Conservation (phyloP, 108 stramenopile species). For the Conticribra guillardii region DNA sequence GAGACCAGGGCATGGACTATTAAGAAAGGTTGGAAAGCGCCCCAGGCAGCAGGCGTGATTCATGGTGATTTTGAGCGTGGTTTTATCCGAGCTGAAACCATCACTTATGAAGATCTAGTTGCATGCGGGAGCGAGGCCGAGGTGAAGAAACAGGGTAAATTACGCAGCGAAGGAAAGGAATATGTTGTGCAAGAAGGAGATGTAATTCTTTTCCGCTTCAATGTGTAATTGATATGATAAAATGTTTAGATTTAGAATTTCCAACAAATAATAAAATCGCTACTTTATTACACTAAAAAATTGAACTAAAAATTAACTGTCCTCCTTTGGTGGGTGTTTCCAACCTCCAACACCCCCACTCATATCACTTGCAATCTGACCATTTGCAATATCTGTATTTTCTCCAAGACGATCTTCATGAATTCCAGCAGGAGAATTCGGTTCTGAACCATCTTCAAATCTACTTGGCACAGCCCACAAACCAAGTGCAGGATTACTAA, state of each 20-base stretch:
- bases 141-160: slow-evolving; percentile 87
- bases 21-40: slow-evolving; percentile 92
- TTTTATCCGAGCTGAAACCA: slow-evolving; percentile 98
- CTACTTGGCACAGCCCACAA: slow-evolving; percentile 88
- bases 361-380: slow-evolving; percentile 38
- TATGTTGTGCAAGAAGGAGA: slow-evolving; percentile 98
- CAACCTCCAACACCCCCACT: slow-evolving; percentile 77
- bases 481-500: slow-evolving; percentile 94
- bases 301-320: too few relatives aligned
- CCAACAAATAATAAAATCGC: too few relatives aligned
- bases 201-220: slow-evolving; percentile 97
- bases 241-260: too few relatives aligned
- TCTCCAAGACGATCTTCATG: background rate
- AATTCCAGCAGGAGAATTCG: too few relatives aligned
- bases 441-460: slow-evolving; percentile 66
- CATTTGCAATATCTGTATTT: slow-evolving; percentile 12
- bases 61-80: slow-evolving; percentile 98
- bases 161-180: slow-evolving; percentile 98
- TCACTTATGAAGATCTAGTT: slow-evolving; percentile 92
- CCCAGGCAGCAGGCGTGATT: slow-evolving; percentile 97
- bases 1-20: slow-evolving; percentile 99
- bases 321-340: slow-evolving; percentile 47
- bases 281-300: too few relatives aligned
- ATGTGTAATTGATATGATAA: slow-evolving; percentile 68
- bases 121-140: slow-evolving; percentile 89